These are phyloP conservation scores for Begonia loranthoides DNA, from an alignment of 306 rosid genomes.

Conservation along the genomic window DNA sequence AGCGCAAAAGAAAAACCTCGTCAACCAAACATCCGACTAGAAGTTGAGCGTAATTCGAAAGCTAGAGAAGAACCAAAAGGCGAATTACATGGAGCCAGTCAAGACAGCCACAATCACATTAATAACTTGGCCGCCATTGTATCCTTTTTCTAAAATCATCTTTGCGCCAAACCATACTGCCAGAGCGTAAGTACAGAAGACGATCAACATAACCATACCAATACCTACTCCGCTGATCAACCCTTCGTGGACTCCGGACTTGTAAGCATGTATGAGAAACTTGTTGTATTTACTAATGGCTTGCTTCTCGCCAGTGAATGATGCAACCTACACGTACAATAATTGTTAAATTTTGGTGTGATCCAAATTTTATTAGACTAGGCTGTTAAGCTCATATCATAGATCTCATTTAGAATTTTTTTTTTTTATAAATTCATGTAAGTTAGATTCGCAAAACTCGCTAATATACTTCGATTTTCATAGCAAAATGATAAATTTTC, in stretches of 20 bases:
- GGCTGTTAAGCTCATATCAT: no score
- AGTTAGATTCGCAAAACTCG: no score
- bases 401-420: no score
- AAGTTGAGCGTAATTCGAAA: no score
- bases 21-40: no score
- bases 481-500: no score
- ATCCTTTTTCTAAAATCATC: slow-evolving; percentile 10
- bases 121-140: slow-evolving; percentile 11
- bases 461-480: no score
- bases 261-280: slow-evolving; percentile 1
- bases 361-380: no score
- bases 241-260: slow-evolving; percentile 8
- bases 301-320: slow-evolving; percentile 14
- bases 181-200: slow-evolving; percentile 10
- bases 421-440: no score
- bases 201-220: slow-evolving; percentile 6
- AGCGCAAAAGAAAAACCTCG: not conserved
- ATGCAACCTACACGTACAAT: slow-evolving; percentile 12
- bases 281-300: slow-evolving; percentile 7
- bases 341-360: no score
- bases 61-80: no score
- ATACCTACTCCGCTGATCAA: slow-evolving; percentile 5
- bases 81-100: slow-evolving; percentile 12
- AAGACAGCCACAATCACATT: slow-evolving; percentile 9
- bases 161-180: slow-evolving; percentile 16